Percentiles rank a stretch among this genome's conserved stretches.
These are phyloP conservation scores for Naganishia liquefaciens DNA, from an alignment of 1,284 basidiomycete species.

Conservation along the genomic window DNA sequence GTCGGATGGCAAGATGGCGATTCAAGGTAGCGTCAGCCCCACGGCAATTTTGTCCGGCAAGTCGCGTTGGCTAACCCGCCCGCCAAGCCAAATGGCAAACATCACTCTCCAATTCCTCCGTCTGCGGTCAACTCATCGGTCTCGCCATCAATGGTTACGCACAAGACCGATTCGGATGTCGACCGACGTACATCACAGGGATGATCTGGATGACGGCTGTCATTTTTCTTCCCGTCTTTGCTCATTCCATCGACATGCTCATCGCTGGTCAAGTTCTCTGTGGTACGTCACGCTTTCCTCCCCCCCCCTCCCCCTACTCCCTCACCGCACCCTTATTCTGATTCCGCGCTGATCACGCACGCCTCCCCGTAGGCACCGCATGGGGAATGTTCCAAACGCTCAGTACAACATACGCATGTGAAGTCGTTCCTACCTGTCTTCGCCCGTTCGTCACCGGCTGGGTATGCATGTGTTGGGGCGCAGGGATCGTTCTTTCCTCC, in stretches of 20 bases:
- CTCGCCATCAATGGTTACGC: constrained; percentile 43
- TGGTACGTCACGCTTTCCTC: neutral
- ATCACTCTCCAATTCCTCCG: constrained; percentile 48
- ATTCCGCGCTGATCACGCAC: too few species aligned
- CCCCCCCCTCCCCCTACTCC: neutral
- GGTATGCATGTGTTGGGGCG: constrained; percentile 49
- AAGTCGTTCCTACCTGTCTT: constrained; percentile 47
- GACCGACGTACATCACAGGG: constrained; percentile 44
- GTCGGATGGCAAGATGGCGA: constrained; percentile 12
- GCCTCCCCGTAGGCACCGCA: neutral
- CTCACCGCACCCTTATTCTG: neutral
- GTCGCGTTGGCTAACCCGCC: constrained; percentile 36
- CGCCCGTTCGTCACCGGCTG: constrained; percentile 47
- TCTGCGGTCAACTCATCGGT: constrained; percentile 48
- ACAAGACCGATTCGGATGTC: constrained; percentile 47
- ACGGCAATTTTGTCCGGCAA: constrained; percentile 23
- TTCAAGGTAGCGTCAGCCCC: constrained; percentile 11
- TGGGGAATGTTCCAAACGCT: constrained; percentile 39
- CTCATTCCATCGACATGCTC: constrained; percentile 49
- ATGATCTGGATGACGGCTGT: constrained; percentile 44
- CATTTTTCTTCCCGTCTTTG: constrained; percentile 53
- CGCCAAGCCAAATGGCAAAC: constrained; percentile 53
- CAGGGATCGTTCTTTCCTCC: constrained; percentile 52
- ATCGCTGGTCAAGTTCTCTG: constrained; percentile 39
- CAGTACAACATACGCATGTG: constrained; percentile 48